Base-by-base conservation (phyloP, 179 eudicot species). In the Spergularia azorica region DNA sequence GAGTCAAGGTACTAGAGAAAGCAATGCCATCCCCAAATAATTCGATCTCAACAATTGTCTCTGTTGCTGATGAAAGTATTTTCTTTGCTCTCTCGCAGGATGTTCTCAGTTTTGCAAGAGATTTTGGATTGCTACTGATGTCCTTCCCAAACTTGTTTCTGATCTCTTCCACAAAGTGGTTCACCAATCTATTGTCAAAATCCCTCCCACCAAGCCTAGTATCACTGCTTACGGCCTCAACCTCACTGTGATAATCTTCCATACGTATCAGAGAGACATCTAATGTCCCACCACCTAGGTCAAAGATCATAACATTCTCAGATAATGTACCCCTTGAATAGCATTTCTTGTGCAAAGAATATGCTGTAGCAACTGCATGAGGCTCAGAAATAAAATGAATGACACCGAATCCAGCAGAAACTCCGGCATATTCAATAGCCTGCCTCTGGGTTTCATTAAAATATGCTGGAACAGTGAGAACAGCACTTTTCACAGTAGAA, bases 61-160 rank as follows among this genome's bases (percentile, higher is more conserved):
- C 55, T 0, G 9, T 32, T 16, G 54, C 13, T 4, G 56, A 39
- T 59, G 76, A 72, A 2, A 72, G 56, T 10, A 5, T 13, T 52
- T 65, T 58, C 64, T 72, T 72, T 10, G 17, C 76, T 13, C 64
- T 16, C 63, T 71, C 74, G 55, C 74, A 71, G 13, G 43, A 20
- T 17, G 18, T 60, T 60, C 64, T 60, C 64, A 60, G 18, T 21
- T 18, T 60, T 17, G 7, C 18, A n/a, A 60, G 64, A 60, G 64
- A 20, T 32, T 60, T 60, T 17, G 4, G 64, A 60, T 60, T 11
- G 10, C 1, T 12, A 18, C 64, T 60, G 9, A 60, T n/a, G 64
- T 60, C 64, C 36, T 60, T 60, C 6, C 18, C 32, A 17, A 17
- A n/a, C 32, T 60, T 60, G 12, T 5, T 5, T n/a, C 26, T 18